Base-by-base conservation (phyloP, 305 asterid species). In the Nicotiana rustica region DNA sequence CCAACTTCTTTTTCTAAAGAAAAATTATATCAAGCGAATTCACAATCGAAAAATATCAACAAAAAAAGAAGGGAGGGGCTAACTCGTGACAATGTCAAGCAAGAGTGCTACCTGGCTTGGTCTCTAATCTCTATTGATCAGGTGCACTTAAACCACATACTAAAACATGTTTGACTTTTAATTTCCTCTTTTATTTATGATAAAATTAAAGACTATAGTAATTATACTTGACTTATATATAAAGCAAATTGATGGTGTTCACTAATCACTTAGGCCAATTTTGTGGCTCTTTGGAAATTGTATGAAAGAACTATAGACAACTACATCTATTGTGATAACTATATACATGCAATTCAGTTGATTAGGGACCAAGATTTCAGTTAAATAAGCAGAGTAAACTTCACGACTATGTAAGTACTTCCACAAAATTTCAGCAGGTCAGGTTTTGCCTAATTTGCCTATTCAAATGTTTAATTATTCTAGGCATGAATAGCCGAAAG, bases 1-100 rank as follows among this genome's bases (percentile, higher is more conserved):
- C 0, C 2, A 41, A 0, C 2, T 8, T 0, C 3, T 2, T 7
- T 41, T 41, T 8, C 2, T 0, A 41, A 41, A 6, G 8, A 41
- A 7, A 41, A 38, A 38, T 2, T 38, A n/a, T 68, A 19, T 70
- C 8, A 25, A 66, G 15, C 15, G 4, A 12, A 13, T 49, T 49
- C 38, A 29, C 19, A 73, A 13, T 13, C 14, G 8, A 0, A 6
- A 73, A 3, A 75, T 1, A 52, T 2, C 0, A 6, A 35, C 35
- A 25, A 6, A 3, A 13, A 5, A 13, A 67, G 8, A 21, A 15
- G 0, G 29, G 0, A 0, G 29, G 29, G 29, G 29, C 29, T 25
- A 25, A 25, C 29, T 65, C 5, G 67, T 19, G 3, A 25, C 69
- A 25, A 64, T 67, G 12, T 14, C 6, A 2, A 33, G 73, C 47